These are phyloP conservation scores for Diplodia intermedia DNA, from an alignment of 2,329 filamentous ascomycete species.

Conservation along the genomic window DNA sequence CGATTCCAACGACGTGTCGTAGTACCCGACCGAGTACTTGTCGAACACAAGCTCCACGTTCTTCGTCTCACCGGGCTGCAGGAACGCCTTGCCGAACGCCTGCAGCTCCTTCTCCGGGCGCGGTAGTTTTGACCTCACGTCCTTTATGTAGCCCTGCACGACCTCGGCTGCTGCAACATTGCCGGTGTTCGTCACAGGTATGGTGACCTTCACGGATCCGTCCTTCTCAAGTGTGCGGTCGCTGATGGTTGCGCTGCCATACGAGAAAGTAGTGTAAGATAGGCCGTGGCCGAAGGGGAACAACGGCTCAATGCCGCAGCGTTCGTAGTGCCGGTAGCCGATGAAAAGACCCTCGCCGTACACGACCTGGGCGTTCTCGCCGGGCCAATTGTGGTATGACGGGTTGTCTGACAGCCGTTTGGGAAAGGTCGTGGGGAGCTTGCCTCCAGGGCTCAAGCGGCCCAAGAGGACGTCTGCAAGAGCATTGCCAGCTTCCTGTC, in stretches of 20 bases:
- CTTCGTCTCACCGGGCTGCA: constrained; percentile 48
- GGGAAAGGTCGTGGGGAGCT: constrained; percentile 76
- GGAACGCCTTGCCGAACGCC: constrained; percentile 62
- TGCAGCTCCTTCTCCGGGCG: constrained; percentile 74
- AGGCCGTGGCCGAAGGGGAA: constrained; percentile 82
- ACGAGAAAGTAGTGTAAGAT: constrained; percentile 76
- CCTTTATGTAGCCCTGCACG: constrained; percentile 72
- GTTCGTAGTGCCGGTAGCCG: constrained; percentile 76
- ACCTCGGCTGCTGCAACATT: constrained; percentile 65
- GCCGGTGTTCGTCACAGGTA: constrained; percentile 65
- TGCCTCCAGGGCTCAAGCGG: constrained; percentile 74
- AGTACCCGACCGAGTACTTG: constrained; percentile 64
- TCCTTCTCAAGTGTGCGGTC: constrained; percentile 13
- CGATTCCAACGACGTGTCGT: constrained; percentile 62
- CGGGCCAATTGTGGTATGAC: constrained; percentile 75
- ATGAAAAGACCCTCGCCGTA: constrained; percentile 78
- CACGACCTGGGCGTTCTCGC: constrained; percentile 70
- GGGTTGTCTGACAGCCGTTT: constrained; percentile 66
- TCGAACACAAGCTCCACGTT: constrained; percentile 46
- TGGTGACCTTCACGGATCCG: constrained; percentile 53
- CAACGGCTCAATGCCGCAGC: constrained; percentile 56
- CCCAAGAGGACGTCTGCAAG: constrained; percentile 81
- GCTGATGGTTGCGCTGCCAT: constrained; percentile 52
- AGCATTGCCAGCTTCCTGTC: constrained; percentile 84
- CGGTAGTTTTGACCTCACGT: constrained; percentile 67